Percentiles rank a stretch among this genome's conserved stretches.
phyloP scores from a whole-genome alignment of 768 basidiomycete genomes.

The Punctularia strigosozonata region DNA sequence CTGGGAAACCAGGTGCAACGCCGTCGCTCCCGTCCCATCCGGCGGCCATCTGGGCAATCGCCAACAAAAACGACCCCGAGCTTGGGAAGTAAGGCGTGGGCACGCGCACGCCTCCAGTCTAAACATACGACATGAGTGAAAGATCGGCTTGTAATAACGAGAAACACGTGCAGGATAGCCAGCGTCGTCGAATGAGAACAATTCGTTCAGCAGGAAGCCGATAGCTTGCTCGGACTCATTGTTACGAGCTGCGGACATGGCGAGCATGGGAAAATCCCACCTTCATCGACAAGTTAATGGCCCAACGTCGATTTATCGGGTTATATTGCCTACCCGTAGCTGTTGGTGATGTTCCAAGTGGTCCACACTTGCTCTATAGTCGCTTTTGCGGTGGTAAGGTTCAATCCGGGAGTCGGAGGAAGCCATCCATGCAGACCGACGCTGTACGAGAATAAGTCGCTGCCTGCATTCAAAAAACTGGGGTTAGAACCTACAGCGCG shows the following conservation, averaged over 20 bases:
- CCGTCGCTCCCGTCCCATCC: slow-evolving; percentile 42
- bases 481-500: too few relatives aligned
- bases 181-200: slow-evolving; percentile 46
- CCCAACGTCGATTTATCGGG: not conserved
- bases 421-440: slow-evolving; percentile 49
- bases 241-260: slow-evolving; percentile 48
- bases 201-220: slow-evolving; percentile 41
- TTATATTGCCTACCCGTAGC: slow-evolving; percentile 32
- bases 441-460: too few relatives aligned
- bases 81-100: slow-evolving; percentile 53
- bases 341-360: slow-evolving; percentile 41
- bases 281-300: slow-evolving; percentile 14
- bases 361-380: slow-evolving; percentile 44
- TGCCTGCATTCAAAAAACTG: too few relatives aligned
- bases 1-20: slow-evolving; percentile 29
- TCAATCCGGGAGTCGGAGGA: slow-evolving; percentile 34
- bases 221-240: slow-evolving; percentile 36
- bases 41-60: slow-evolving; percentile 44
- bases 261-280: slow-evolving; percentile 55
- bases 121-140: too few relatives aligned
- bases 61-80: slow-evolving; percentile 37
- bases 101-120: slow-evolving; percentile 37
- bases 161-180: too few relatives aligned
- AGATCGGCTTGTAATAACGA: too few relatives aligned
- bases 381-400: slow-evolving; percentile 30